Conservation (phyloP, 805 yeast genomes). For the Candida endomychidarum region DNA sequence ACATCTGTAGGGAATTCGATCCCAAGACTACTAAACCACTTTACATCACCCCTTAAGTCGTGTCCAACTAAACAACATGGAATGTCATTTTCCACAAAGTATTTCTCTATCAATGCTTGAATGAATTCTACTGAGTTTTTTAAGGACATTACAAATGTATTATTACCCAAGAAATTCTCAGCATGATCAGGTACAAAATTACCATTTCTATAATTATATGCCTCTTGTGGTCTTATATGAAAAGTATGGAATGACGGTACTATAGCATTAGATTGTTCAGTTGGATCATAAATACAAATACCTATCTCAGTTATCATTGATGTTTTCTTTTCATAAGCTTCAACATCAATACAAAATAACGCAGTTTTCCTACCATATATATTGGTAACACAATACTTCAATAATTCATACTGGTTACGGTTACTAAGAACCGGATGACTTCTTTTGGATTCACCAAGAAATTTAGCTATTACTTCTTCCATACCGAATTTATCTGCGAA, state of each 20-base stretch:
- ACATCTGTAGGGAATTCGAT: conserved; percentile 41
- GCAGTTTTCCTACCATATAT: conserved; percentile 25
- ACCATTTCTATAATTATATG: conserved; percentile 46
- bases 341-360: conserved; percentile 54
- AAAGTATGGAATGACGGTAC: conserved; percentile 41
- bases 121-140: conserved; percentile 37
- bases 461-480: conserved; percentile 7
- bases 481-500: too few species aligned
- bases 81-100: conserved; percentile 24
- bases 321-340: conserved; percentile 51
- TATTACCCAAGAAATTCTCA: conserved; percentile 50
- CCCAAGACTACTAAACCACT: conserved; percentile 48
- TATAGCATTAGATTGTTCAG: conserved; percentile 37
- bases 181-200: conserved; percentile 55
- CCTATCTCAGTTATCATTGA: conserved; percentile 56
- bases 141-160: conserved; percentile 42
- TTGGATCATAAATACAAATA: conserved; percentile 55
- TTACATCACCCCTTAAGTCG: conserved; percentile 55
- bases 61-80: conserved; percentile 53
- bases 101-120: conserved; percentile 44
- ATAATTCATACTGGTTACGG: conserved; percentile 1
- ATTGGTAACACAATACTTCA: conserved; percentile 14
- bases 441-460: conserved; percentile 8
- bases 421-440: conserved; percentile 12
- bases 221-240: conserved; percentile 48